Conservation (phyloP, 2,329 filamentous ascomycete genomes). For the Exophiala calicioides region DNA sequence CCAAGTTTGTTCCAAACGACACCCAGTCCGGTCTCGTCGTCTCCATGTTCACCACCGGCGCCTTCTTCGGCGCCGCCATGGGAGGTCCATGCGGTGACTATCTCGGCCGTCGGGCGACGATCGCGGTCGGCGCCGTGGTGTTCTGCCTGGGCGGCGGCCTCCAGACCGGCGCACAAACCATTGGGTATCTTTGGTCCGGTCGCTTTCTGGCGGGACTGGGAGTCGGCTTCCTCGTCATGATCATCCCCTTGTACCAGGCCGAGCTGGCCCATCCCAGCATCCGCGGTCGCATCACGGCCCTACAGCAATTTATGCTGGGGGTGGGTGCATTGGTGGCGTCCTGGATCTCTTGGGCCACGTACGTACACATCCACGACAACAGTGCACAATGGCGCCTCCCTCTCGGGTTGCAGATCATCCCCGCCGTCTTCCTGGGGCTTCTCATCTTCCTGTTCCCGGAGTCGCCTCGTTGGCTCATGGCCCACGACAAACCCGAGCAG, state of each 20-base stretch:
- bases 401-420: constrained; percentile 70
- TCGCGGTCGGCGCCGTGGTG: constrained; percentile 68
- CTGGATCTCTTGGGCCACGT: constrained; percentile 71
- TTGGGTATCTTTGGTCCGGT: constrained; percentile 68
- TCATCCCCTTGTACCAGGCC: constrained; percentile 73
- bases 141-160: constrained; percentile 72
- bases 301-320: constrained; percentile 83
- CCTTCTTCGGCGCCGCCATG: constrained; percentile 67
- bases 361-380: constrained; percentile 52
- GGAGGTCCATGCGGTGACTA: constrained; percentile 65
- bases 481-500: constrained; percentile 64
- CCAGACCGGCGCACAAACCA: constrained; percentile 66
- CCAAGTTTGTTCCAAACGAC: constrained; percentile 34
- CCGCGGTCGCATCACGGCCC: constrained; percentile 70
- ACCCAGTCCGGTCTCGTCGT: constrained; percentile 65
- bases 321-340: constrained; percentile 71
- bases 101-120: constrained; percentile 70
- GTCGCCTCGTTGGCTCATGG: constrained; percentile 68
- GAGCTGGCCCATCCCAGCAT: constrained; percentile 78
- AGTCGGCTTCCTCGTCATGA: constrained; percentile 64
- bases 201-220: constrained; percentile 68
- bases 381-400: constrained; percentile 62
- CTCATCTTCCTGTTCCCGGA: constrained; percentile 75
- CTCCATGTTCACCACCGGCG: constrained; percentile 74
- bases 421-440: constrained; percentile 63